Evolutionary conservation across 768 basidiomycete genomes (phyloP), one percentile per base, ranked within the genome.

Genomic region (Macrolepiota dolichaula): DNA sequence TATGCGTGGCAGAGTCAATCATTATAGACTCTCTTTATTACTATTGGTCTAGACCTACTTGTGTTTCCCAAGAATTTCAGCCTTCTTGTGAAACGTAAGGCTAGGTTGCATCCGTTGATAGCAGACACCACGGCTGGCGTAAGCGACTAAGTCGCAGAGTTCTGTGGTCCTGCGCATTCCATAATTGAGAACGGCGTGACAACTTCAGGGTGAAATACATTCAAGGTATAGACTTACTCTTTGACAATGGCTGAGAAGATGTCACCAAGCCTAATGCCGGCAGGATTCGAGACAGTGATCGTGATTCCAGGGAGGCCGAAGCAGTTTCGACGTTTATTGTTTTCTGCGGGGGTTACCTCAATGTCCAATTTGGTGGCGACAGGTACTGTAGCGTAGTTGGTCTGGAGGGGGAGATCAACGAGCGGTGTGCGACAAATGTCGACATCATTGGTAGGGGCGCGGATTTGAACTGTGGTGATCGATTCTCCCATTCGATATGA

Each of bases 321-420:
- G 51, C 36, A 11, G 32, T 19, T 54, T 12, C 50, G 52, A n/a
- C 17, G 29, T 2, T 22, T 32, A n/a, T 46, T 35, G 13, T n/a
- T 54, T 17, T 47, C 37, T 35, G 36, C 57, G 29, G 62, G 36
- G 11, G 53, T 36, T 6, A 65, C 56, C 25, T 59, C 51, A 13
- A 63, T 37, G 25, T 64, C 47, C 27, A 66, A 40, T 2, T 56
- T 32, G 1, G 32, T 63, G 19, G 59, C 38, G 25, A 47, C 32
- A 25, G 65, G 65, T 29, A 66, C 62, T 12, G 57, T 62, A 35
- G 66, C 64, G 37, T 62, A 62, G 55, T 66, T 61, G 25, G 57
- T 44, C n/a, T 61, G 51, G 17, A 64, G 44, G 4, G 54, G 35
- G 19, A 64, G 56, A 24, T 66, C 49, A 7, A 40, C 32, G 11